Conservation (phyloP, 805 yeast species). For the Cyberlindnera petersonii region DNA sequence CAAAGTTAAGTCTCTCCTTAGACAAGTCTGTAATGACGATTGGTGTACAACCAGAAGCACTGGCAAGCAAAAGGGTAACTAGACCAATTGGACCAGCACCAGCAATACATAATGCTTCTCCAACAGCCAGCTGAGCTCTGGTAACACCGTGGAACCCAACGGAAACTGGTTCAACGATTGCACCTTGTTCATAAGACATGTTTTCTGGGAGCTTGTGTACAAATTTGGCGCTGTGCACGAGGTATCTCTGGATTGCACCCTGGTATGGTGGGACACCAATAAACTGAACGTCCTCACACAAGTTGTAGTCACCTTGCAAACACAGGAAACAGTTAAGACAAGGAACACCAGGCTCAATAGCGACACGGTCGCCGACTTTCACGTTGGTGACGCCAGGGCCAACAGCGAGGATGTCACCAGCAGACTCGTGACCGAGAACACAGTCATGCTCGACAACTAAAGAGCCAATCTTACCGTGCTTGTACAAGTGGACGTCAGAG, state of each 20-base stretch:
- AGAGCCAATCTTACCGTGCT: constrained; percentile 60
- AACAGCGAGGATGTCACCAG: constrained; percentile 44
- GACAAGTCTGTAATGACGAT: constrained; percentile 47
- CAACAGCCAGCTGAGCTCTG: constrained; percentile 44
- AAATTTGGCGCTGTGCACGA: constrained; percentile 31
- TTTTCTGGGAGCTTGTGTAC: constrained; percentile 37
- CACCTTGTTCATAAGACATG: constrained; percentile 50
- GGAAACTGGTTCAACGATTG: constrained; percentile 51
- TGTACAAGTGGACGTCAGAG: constrained; percentile 66
- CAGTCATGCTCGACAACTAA: constrained; percentile 33
- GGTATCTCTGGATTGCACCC: constrained; percentile 39
- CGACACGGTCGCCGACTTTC: constrained; percentile 45
- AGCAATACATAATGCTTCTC: constrained; percentile 44
- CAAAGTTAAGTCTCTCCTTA: constrained; percentile 42
- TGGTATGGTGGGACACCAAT: constrained; percentile 36
- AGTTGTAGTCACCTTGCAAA: constrained; percentile 37
- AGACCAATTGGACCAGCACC: constrained; percentile 65
- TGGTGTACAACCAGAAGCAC: constrained; percentile 52
- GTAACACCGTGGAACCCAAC: constrained; percentile 52
- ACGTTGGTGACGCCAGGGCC: constrained; percentile 45
- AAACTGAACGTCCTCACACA: constrained; percentile 37
- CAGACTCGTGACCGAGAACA: constrained; percentile 43
- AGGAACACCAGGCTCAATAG: constrained; percentile 53
- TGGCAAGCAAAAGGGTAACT: constrained; percentile 43
- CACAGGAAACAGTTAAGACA: constrained; percentile 41